These are phyloP conservation scores for Eimeria mitis DNA, from an alignment of 169 alveolate species.

Conservation along the genomic window DNA sequence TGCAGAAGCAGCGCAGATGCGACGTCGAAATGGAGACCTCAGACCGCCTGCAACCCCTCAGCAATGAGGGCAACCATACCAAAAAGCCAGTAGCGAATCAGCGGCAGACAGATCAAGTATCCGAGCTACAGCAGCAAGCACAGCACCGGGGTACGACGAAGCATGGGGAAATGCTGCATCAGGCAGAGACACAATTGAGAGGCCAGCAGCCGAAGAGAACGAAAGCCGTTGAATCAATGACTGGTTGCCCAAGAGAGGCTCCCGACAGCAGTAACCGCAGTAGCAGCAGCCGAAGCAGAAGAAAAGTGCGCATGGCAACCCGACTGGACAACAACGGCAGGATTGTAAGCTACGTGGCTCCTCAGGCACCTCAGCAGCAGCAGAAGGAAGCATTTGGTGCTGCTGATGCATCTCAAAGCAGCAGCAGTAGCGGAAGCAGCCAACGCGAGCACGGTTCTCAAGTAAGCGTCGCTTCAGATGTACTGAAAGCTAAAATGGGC, in stretches of 20 bases:
- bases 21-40: not conserved
- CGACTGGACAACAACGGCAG: constrained; percentile 67
- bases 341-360: constrained; percentile 52
- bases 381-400: not conserved
- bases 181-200: not conserved
- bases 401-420: constrained; percentile 33
- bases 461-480: constrained; percentile 58
- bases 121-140: constrained; percentile 25
- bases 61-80: not conserved
- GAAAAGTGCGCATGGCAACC: constrained; percentile 40
- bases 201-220: not conserved
- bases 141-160: not conserved
- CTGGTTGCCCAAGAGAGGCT: not conserved
- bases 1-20: not conserved
- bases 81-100: not conserved
- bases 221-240: not conserved
- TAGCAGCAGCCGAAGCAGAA: constrained; percentile 11
- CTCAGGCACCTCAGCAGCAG: constrained; percentile 22
- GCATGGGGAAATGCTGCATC: not conserved
- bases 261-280: constrained; percentile 7
- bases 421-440: constrained; percentile 44
- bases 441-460: constrained; percentile 32
- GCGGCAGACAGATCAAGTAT: not conserved
- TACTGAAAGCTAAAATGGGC: constrained; percentile 33
- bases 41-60: not conserved